Base-by-base conservation (phyloP, 2,329 filamentous ascomycete genomes). In the Colletotrichum truncatum region DNA sequence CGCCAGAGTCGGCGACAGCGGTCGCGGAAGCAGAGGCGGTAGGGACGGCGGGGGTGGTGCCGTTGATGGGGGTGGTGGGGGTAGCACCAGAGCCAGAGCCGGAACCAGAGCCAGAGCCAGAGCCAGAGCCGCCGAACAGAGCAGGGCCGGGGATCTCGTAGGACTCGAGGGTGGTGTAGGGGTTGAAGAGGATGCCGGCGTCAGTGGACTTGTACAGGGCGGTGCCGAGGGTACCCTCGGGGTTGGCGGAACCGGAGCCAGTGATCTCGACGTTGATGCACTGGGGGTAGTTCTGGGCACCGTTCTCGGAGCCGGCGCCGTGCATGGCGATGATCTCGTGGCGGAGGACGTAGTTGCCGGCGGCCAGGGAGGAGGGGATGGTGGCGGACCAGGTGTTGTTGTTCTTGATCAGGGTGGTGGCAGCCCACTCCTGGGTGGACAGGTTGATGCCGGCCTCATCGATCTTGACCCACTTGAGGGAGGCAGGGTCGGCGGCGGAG, bases 401-500 rank as follows among this genome's bases (percentile, higher is more conserved):
- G 79, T 75, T 73, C 43, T 75, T 69, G 68, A 85, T 81, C 62
- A 87, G 75, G 1, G 82, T 73, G 61, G 75, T 74, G 4, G 77
- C 68, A 2, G 73, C 75, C 79, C 79, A 81, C 10, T 61, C 66
- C 21, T 74, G 58, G 69, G 46, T 73, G 46, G 76, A 78, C 66
- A 78, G 72, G 65, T 85, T 77, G 68, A 87, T 81, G 62, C 88
- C 89, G 32, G 75, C 79, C 60, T 82, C 82, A 38, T 84, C 82
- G 64, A 91, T 89, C 82, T 91, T 91, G 83, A 89, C 87, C 76
- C 85, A 91, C 68, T 85, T 75, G 28, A 90, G 81, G 5, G 77
- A 72, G 2, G 74, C 77, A 75, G 87, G 85, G 75, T 86, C 82
- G 60, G 84, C 85, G 1, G 75, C 74, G 36, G 83, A 78, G 75